Conservation (phyloP, 1,284 basidiomycete species). For the Apiotrichum domesticum region DNA sequence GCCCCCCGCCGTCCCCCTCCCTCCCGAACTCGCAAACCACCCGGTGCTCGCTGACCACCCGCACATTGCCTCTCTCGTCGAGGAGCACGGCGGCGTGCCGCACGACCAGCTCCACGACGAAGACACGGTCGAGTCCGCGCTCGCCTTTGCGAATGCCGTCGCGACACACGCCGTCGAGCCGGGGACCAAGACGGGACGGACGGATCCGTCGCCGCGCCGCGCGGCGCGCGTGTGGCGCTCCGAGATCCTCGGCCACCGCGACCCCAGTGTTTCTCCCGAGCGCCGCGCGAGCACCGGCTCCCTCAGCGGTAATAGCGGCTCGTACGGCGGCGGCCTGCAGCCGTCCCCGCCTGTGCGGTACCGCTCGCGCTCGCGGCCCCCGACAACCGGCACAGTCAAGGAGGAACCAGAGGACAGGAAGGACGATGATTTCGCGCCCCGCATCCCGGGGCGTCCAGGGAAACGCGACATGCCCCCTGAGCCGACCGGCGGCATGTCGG, state of each 20-base stretch:
- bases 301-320: not conserved
- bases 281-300: not conserved
- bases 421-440: not conserved
- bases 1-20: conserved; percentile 8
- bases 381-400: conserved; percentile 3
- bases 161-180: conserved; percentile 6
- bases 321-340: not conserved
- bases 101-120: not conserved
- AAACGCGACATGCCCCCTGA: not conserved
- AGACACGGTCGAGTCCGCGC: not conserved
- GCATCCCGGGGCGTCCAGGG: not conserved
- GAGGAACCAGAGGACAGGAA: conserved; percentile 8
- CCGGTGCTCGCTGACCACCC: conserved; percentile 4
- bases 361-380: conserved; percentile 14
- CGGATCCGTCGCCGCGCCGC: conserved; percentile 14
- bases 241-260: conserved; percentile 14
- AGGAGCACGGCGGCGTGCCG: conserved; percentile 12
- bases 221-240: conserved; percentile 14
- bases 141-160: conserved; percentile 11
- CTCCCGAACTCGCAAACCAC: conserved; percentile 12
- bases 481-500: not conserved
- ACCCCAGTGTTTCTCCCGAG: conserved; percentile 6
- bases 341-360: not conserved
- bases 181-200: conserved; percentile 3
- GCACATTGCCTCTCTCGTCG: conserved; percentile 1